A percentile compares a stretch with the other conserved stretches of the same genome.
Evolutionary conservation across 225 moss, liverwort and hornwort species (phyloP).

Genomic region (Bryum argenteum): DNA sequence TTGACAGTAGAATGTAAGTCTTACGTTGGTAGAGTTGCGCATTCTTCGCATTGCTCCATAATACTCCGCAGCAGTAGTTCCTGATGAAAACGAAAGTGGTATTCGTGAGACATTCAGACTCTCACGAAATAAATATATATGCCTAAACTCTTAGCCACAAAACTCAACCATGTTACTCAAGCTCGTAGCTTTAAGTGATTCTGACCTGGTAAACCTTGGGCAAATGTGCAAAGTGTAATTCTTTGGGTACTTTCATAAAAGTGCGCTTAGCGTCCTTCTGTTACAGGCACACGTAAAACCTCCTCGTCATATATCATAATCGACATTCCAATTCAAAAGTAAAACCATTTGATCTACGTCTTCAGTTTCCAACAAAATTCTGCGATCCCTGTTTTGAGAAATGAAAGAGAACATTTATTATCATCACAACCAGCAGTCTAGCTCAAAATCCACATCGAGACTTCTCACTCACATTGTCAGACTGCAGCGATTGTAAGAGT

Average conservation of each 20-base stretch:
- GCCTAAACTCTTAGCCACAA: no score
- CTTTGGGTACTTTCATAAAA: constrained; percentile 44
- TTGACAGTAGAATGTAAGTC: not conserved
- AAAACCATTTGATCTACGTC: no score
- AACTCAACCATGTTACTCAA: no score
- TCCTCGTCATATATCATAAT: not conserved
- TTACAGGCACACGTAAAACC: constrained; percentile 1
- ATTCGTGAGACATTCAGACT: not conserved
- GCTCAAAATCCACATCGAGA: no score
- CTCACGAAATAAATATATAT: not conserved
- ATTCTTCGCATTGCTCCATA: constrained; percentile 30
- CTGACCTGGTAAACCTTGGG: constrained; percentile 58
- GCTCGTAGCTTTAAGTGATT: not conserved
- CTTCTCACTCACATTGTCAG: constrained; percentile 55
- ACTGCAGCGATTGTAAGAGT: constrained; percentile 39
- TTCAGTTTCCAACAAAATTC: no score
- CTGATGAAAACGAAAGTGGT: constrained; percentile 31
- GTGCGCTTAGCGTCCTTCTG: constrained; percentile 42
- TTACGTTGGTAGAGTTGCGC: constrained; percentile 32
- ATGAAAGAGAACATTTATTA: no score
- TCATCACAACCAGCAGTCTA: no score
- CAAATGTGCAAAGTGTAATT: constrained; percentile 36
- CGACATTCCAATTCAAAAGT: no score
- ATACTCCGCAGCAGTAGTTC: constrained; percentile 50
- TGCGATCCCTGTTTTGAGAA: no score